phyloP scores from a whole-genome alignment of 371 early-diverging fungal genomes.

The Circinella umbellata region DNA sequence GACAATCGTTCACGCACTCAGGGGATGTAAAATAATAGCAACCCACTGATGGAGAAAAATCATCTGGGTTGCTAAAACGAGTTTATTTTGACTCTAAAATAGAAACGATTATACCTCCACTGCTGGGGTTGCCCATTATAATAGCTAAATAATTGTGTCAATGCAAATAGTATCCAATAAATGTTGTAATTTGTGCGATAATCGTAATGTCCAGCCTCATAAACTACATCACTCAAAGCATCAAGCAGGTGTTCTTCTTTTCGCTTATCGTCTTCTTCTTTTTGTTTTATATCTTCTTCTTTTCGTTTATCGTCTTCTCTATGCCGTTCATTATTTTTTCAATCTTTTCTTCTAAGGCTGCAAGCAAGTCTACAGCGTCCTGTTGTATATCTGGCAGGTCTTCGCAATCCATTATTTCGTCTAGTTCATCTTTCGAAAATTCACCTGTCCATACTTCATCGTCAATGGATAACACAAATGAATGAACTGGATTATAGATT shows the following conservation, averaged over 20 bases:
- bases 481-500: slow-evolving; percentile 1
- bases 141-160: neutral
- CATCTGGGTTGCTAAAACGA: too few relatives aligned
- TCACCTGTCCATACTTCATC: neutral
- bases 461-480: neutral
- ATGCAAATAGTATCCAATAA: slow-evolving; percentile 7
- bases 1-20: too few relatives aligned
- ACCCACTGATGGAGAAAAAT: too few relatives aligned
- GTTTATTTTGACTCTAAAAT: too few relatives aligned
- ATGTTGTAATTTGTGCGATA: neutral
- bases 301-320: too few relatives aligned
- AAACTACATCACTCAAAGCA: neutral
- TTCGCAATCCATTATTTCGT: neutral
- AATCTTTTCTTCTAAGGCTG: neutral
- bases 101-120: too few relatives aligned
- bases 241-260: neutral
- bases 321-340: neutral
- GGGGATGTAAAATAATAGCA: too few relatives aligned
- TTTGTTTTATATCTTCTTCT: too few relatives aligned
- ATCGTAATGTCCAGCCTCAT: slow-evolving; percentile 9
- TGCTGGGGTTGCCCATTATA: too few relatives aligned
- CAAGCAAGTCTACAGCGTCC: neutral
- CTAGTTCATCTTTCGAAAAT: neutral
- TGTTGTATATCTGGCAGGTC: neutral
- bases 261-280: neutral